Evolutionary conservation across 108 stramenopile genomes (phyloP).

Genomic region (Tribonema minus): DNA sequence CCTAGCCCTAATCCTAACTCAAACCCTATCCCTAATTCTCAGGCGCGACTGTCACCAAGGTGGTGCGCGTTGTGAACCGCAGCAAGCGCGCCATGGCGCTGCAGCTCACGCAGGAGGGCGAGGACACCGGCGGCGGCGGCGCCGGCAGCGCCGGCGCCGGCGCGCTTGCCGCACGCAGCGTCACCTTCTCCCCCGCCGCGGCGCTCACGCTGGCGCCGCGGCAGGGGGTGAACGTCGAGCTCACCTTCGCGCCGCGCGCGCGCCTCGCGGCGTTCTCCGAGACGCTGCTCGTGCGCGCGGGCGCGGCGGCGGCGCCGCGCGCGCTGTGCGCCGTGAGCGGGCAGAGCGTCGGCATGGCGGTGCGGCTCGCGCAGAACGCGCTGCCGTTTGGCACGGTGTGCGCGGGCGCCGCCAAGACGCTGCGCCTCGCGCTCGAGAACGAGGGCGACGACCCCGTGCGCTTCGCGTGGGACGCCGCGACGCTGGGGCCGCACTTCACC

Average conservation of each 20-base stretch:
- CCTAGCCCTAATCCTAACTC: too few relatives aligned
- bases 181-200: constrained; percentile 40
- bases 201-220: constrained; percentile 38
- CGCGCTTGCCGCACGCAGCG: too few relatives aligned
- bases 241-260: constrained; percentile 47
- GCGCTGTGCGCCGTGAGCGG: constrained; percentile 43
- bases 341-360: constrained; percentile 56
- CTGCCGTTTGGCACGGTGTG: constrained; percentile 60
- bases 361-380: constrained; percentile 53
- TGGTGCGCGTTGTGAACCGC: constrained; percentile 52
- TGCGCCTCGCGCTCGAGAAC: constrained; percentile 56
- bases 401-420: constrained; percentile 40
- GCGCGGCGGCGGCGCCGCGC: constrained; percentile 37
- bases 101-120: constrained; percentile 36
- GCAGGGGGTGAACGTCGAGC: constrained; percentile 26
- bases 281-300: constrained; percentile 46
- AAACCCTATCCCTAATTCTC: too few relatives aligned
- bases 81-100: constrained; percentile 46
- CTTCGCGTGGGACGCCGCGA: constrained; percentile 48
- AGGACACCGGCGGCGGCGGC: constrained; percentile 3
- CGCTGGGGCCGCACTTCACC: constrained; percentile 51
- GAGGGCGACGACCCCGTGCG: constrained; percentile 55
- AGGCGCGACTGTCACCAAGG: too few relatives aligned
- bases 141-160: too few relatives aligned
- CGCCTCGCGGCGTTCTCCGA: constrained; percentile 52